These are phyloP conservation scores for Trichoderma virens DNA, from an alignment of 495 filamentous ascomycete genomes.

Conservation along the genomic window DNA sequence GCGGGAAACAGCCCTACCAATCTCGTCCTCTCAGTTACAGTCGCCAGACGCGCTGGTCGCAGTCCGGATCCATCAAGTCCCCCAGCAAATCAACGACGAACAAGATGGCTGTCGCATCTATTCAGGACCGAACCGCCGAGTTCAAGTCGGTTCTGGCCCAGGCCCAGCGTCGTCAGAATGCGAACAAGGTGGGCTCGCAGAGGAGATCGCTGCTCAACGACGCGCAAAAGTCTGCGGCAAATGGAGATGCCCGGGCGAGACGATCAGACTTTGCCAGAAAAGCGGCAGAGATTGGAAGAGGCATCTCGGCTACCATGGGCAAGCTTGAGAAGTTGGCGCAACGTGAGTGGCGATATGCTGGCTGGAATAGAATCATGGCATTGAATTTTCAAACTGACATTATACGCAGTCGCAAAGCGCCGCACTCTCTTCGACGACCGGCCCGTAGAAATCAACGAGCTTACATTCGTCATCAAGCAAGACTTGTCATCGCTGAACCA, in stretches of 20 bases:
- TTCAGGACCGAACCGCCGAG: constrained; percentile 94
- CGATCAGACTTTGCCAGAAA: constrained; percentile 77
- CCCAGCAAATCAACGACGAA: not conserved
- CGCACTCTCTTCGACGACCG: constrained; percentile 96
- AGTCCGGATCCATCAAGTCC: not conserved
- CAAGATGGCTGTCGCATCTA: constrained; percentile 54
- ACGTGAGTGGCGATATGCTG: constrained; percentile 39
- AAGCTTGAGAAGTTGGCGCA: constrained; percentile 90
- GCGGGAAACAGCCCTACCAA: not conserved
- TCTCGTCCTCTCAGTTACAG: not conserved
- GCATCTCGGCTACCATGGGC: constrained; percentile 84
- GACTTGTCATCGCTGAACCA: constrained; percentile 84
- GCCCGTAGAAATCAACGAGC: constrained; percentile 91
- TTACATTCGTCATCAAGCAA: constrained; percentile 86
- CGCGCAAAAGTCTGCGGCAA: constrained; percentile 60
- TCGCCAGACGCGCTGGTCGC: constrained; percentile 6
- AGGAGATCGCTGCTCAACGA: constrained; percentile 73
- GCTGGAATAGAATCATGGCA: not conserved
- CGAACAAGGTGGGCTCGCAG: constrained; percentile 66
- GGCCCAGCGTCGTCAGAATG: constrained; percentile 64
- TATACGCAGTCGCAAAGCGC: constrained; percentile 71
- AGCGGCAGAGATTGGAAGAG: constrained; percentile 83
- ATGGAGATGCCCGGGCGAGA: constrained; percentile 49
- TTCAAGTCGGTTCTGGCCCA: constrained; percentile 84
- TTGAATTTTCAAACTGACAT: constrained; percentile 13